A percentile compares a stretch with the other conserved stretches of the same genome.
Conservation (phyloP, 371 early-diverging fungal genomes). For the Mortierella sp. region DNA sequence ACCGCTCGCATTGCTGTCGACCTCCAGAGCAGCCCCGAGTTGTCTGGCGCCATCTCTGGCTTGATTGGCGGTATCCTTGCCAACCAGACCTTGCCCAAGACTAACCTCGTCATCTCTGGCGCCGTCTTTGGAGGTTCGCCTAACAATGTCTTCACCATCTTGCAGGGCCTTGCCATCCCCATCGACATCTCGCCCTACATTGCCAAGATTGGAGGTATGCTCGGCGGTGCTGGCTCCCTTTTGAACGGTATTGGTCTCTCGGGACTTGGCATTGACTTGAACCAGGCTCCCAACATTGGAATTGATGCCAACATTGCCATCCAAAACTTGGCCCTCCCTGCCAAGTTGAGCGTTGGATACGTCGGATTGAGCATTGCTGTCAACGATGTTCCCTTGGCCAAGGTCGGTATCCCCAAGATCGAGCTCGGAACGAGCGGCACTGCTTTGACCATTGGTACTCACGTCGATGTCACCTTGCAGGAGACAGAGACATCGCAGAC, state of each 20-base stretch:
- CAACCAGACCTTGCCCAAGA: constrained; percentile 38
- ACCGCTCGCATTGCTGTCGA: constrained; percentile 32
- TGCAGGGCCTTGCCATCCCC: constrained; percentile 45
- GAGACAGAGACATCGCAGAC: constrained; percentile 45
- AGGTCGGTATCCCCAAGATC: constrained; percentile 47
- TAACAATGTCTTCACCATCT: constrained; percentile 45
- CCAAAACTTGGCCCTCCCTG: constrained; percentile 45
- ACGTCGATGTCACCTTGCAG: constrained; percentile 36
- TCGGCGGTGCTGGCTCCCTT: constrained; percentile 46
- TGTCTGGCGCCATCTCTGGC: constrained; percentile 17
- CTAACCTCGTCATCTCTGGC: constrained; percentile 44
- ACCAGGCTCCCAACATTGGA: constrained; percentile 53
- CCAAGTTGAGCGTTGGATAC: constrained; percentile 46
- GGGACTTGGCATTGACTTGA: constrained; percentile 50
- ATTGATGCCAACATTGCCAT: constrained; percentile 48
- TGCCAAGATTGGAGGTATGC: constrained; percentile 42
- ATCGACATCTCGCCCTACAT: constrained; percentile 35
- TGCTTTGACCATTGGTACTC: constrained; percentile 45
- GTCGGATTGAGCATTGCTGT: constrained; percentile 43
- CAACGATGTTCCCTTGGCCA: constrained; percentile 29
- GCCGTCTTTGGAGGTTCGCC: constrained; percentile 45
- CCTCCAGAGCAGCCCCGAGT: constrained; percentile 23
- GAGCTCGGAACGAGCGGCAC: constrained; percentile 39
- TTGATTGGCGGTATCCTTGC: constrained; percentile 34
- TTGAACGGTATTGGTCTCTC: constrained; percentile 49